phyloP scores from a whole-genome alignment of 2,329 filamentous ascomycete species.

The Escovopsis weberi region DNA sequence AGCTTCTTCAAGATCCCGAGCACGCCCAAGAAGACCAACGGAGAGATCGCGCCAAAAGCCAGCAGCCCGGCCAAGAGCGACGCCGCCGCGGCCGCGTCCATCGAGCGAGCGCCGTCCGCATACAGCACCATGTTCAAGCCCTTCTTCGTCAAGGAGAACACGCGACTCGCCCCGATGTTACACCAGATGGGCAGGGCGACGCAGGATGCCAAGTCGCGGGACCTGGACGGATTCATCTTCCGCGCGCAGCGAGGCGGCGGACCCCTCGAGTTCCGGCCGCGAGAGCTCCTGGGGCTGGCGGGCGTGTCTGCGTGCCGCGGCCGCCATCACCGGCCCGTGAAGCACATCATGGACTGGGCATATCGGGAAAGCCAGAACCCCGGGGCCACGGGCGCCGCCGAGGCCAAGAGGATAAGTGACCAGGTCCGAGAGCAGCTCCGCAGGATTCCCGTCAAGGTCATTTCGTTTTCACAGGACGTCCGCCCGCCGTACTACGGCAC shows the following conservation, averaged over 20 bases:
- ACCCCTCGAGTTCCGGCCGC: conserved; percentile 27
- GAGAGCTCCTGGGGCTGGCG: conserved; percentile 31
- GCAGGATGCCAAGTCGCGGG: conserved; percentile 32
- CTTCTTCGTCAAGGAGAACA: conserved; percentile 64
- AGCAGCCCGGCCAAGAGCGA: conserved; percentile 16
- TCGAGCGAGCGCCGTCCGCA: conserved; percentile 24
- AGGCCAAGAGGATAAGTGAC: conserved; percentile 17
- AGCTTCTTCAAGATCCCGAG: conserved; percentile 29
- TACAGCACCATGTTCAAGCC: conserved; percentile 64
- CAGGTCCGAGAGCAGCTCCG: conserved; percentile 28
- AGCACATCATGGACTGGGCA: conserved; percentile 43
- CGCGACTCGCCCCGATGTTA: conserved; percentile 49
- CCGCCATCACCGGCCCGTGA: conserved; percentile 36
- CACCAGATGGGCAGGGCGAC: conserved; percentile 45
- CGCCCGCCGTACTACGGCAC: conserved; percentile 61
- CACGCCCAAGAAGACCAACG: conserved; percentile 27
- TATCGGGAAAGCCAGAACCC: conserved; percentile 31
- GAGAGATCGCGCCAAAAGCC: conserved; percentile 15
- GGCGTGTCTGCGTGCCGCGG: conserved; percentile 28
- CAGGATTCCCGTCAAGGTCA: conserved; percentile 46
- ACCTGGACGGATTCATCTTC: conserved; percentile 40
- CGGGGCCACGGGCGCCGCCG: conserved; percentile 21
- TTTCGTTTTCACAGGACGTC: conserved; percentile 50
- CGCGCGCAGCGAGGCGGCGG: conserved; percentile 19
- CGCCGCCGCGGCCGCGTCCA: not conserved